Percentiles rank a stretch among this genome's conserved stretches.
These are phyloP conservation scores for Paecilomyces dactylethromorphus DNA, from an alignment of 2,329 filamentous ascomycete species.

Conservation along the genomic window DNA sequence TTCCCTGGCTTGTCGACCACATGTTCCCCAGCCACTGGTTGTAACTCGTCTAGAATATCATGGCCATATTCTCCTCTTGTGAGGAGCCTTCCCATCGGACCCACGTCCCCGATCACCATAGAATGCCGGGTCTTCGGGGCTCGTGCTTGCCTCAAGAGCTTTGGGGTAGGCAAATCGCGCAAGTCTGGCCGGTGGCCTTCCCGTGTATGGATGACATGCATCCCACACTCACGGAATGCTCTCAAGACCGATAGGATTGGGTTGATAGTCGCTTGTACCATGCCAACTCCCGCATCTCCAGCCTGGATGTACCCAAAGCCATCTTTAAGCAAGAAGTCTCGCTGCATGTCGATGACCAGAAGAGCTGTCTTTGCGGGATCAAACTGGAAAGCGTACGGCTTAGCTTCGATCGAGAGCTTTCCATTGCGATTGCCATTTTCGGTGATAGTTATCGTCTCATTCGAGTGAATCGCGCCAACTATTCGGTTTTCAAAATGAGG, in stretches of 20 bases:
- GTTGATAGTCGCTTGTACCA: constrained; percentile 19
- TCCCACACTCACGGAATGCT: constrained; percentile 34
- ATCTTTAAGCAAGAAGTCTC: constrained; percentile 44
- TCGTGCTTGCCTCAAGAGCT: constrained; percentile 43
- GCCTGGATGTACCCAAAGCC: constrained; percentile 49
- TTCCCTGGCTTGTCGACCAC: constrained; percentile 56
- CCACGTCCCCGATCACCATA: constrained; percentile 47
- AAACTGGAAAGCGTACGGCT: constrained; percentile 46
- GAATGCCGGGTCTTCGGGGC: constrained; percentile 37
- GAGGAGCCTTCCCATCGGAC: constrained; percentile 48
- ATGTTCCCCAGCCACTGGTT: constrained; percentile 45
- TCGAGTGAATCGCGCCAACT: not conserved
- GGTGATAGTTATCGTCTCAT: constrained; percentile 1
- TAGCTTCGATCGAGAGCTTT: constrained; percentile 12
- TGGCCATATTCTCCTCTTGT: constrained; percentile 50
- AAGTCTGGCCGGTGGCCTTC: constrained; percentile 47
- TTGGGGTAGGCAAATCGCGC: constrained; percentile 47
- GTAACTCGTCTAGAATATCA: constrained; percentile 49
- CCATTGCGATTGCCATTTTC: not conserved
- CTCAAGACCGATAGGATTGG: constrained; percentile 37
- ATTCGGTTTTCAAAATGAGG: not conserved
- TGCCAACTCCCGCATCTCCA: constrained; percentile 26
- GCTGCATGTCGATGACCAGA: constrained; percentile 48
- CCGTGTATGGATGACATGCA: constrained; percentile 45
- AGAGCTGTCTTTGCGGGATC: constrained; percentile 41